phyloP scores from a whole-genome alignment of 2,329 filamentous ascomycete species.

The Allantophomopsis cytisporea region DNA sequence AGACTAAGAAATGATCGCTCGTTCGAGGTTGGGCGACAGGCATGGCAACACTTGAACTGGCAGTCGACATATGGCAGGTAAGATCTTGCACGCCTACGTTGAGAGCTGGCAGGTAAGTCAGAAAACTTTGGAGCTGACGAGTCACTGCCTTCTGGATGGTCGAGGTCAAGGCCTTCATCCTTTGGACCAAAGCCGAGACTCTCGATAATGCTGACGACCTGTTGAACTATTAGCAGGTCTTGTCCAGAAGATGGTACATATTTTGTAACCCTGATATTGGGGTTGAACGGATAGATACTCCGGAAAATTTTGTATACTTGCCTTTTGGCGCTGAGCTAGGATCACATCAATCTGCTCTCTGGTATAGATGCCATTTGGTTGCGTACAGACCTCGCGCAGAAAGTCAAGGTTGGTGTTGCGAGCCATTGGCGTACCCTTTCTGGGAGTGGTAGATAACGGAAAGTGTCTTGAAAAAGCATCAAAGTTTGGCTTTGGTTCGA shows the following conservation, averaged over 20 bases:
- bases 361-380: slow-evolving; percentile 29
- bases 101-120: neutral
- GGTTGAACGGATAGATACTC: neutral
- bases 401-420: slow-evolving; percentile 9
- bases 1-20: slow-evolving; percentile 35
- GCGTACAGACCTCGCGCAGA: slow-evolving; percentile 25
- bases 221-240: neutral
- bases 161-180: neutral
- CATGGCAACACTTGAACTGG: slow-evolving; percentile 32
- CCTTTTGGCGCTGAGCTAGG: slow-evolving; percentile 27
- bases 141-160: neutral
- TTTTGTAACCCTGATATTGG: neutral
- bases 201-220: neutral
- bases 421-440: slow-evolving; percentile 10
- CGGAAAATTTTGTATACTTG: neutral
- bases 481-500: slow-evolving; percentile 3
- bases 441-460: slow-evolving; percentile 7
- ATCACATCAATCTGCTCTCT: slow-evolving; percentile 31
- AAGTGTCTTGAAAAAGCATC: slow-evolving; percentile 12
- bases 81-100: slow-evolving; percentile 9
- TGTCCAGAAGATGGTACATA: no score
- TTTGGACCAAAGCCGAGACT: neutral
- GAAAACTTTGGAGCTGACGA: neutral
- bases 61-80: slow-evolving; percentile 33
- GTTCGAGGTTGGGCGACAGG: slow-evolving; percentile 28